These are phyloP conservation scores for Capsicum baccatum DNA, from an alignment of 257 asterid species.

Conservation along the genomic window DNA sequence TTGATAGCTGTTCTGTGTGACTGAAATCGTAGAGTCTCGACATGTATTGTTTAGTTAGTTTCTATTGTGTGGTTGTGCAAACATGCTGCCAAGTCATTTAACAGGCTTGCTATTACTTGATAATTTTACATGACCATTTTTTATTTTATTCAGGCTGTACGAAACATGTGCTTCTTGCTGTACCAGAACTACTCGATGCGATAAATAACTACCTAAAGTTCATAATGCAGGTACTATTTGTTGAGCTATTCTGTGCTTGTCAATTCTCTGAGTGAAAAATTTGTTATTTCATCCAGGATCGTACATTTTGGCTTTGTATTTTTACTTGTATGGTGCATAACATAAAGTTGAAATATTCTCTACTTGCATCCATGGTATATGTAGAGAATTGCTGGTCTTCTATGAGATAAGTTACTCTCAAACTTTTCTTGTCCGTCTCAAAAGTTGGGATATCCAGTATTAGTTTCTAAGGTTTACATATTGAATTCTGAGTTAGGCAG, in stretches of 20 bases:
- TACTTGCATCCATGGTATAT: no score
- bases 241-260: constrained; percentile 14
- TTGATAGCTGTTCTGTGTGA: constrained; percentile 1
- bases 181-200: constrained; percentile 94
- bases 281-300: background rate
- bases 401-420: no score
- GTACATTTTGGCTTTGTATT: background rate
- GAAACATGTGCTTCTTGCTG: constrained; percentile 78
- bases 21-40: constrained; percentile 8
- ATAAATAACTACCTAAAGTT: constrained; percentile 90
- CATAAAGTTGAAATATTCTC: background rate
- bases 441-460: no score
- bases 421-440: no score
- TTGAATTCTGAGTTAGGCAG: no score
- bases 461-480: constrained; percentile 16
- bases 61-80: constrained; percentile 20
- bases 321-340: background rate
- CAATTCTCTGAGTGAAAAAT: background rate
- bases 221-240: constrained; percentile 77
- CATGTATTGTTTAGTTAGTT: constrained; percentile 23
- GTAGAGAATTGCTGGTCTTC: no score
- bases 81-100: constrained; percentile 1
- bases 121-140: constrained; percentile 25
- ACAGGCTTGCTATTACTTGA: background rate
- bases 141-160: constrained; percentile 77